Evolutionary conservation across 805 yeast species (phyloP), one percentile per base, ranked within the genome.

Genomic region (Cyberlindnera americana): DNA sequence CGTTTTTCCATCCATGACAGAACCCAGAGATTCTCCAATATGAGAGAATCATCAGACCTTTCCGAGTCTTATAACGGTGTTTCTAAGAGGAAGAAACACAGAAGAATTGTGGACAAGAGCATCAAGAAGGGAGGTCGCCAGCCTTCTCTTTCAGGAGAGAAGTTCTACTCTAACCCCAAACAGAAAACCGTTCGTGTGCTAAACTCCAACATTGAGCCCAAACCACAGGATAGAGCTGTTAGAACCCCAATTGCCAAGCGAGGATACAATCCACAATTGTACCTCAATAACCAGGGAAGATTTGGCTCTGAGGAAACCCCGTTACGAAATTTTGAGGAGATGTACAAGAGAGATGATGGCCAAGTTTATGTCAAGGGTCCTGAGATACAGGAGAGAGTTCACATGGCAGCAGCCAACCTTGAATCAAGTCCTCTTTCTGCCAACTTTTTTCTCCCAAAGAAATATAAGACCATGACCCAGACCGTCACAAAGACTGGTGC

Each of bases 1-100:
- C 30, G 44, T 24, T 30, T 47, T 41, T 25, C 46, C 26, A 10
- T 35, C 33, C 14, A 35, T 7, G 52, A 47, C 23, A 29, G 51
- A 31, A 36, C 38, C 30, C 23, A 23, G 14, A 32, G 14, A 8
- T 3, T 15, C 5, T 13, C 28, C 13, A 11, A 16, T 3, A n/a
- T 5, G 5, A 27, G 32, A 19, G 32, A 27, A 12, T 23, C 36
- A 3, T 25, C 32, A 8, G 17, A 15, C 1, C 7, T 6, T 7
- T 35, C 29, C 12, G 23, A 34, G 23, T 38, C 34, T 17, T 29
- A 34, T 15, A 25, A 21, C 5, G 32, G 30, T 7, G 33, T 29
- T 4, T 22, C 22, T 9, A 36, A 33, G 19, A 29, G 23, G 11
- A 37, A 36, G 27, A 39, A 43, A 26, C 43, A 43, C 33, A 39